Base-by-base conservation (phyloP, 805 yeast genomes). In the Scheffersomyces amazonensis region DNA sequence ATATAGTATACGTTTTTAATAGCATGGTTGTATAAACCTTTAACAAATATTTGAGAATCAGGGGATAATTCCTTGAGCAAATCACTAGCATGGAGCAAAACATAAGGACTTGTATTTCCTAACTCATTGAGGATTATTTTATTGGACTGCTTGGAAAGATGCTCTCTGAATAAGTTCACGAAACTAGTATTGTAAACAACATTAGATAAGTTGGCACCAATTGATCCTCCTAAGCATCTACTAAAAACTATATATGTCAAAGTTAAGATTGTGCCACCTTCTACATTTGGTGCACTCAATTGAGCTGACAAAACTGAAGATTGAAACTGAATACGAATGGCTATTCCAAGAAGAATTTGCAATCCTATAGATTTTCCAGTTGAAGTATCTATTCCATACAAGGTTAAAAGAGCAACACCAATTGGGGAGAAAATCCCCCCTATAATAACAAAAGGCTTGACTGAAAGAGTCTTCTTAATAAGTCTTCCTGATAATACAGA, bases 281-380 rank as follows among this genome's bases (percentile, higher is more conserved):
- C 65, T 1, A 60, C 52, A 41, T 75, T 71, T 22, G 81, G 79
- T 9, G 77, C 76, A 16, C 65, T 55, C 5, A 76, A 49, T 47
- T 76, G 79, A 1, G 73, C 62, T 1, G 69, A 50, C 21, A 73
- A 48, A 35, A 73, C 56, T 12, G 64, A 46, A 2, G 75, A 54
- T 49, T 76, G 80, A 48, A 74, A 54, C 34, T 55, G 58, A n/a
- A 72, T 17, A 2, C 83, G 83, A 25, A 66, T 52, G 0, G 73
- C 63, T 3, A 69, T 54, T 16, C 83, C 83, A 6, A 60, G 49
- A 4, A 73, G 47, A 16, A 75, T 68, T 37, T 71, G 64, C 22
- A 64, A 56, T 1, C 80, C 76, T 32, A 76, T 64, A 36, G 67
- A 60, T 20, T 52, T 38, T 0, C 68, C 51, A 1, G 44, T 39